phyloP scores from a whole-genome alignment of 345 rosid species.

The Populus tremula region DNA sequence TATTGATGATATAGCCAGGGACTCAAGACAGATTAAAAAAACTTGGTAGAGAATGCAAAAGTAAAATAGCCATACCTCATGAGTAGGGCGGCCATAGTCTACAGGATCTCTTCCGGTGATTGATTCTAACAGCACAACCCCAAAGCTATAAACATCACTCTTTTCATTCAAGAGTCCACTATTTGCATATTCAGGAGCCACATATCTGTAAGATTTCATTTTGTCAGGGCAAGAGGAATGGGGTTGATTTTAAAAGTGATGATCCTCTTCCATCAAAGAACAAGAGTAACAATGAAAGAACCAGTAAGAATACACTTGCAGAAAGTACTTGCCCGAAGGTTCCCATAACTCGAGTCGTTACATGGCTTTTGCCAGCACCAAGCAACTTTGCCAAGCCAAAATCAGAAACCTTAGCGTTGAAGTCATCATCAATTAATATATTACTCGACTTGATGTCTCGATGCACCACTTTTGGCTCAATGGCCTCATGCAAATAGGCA shows the following conservation, averaged over 20 bases:
- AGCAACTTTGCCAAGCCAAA: slow-evolving; percentile 97
- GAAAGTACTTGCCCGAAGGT: slow-evolving; percentile 74
- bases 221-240: neutral
- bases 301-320: neutral
- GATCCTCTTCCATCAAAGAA: neutral
- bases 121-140: slow-evolving; percentile 87
- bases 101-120: slow-evolving; percentile 97
- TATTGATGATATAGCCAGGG: neutral
- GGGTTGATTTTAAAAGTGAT: neutral
- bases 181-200: slow-evolving; percentile 99
- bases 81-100: slow-evolving; percentile 83
- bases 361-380: slow-evolving; percentile 94
- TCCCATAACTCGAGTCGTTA: slow-evolving; percentile 98
- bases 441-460: slow-evolving; percentile 98
- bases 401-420: slow-evolving; percentile 93
- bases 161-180: slow-evolving; percentile 96
- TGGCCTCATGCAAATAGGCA: slow-evolving; percentile 95
- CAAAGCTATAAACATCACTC: slow-evolving; percentile 97
- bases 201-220: slow-evolving; percentile 53
- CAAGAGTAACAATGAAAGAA: neutral
- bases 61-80: slow-evolving; percentile 57
- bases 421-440: slow-evolving; percentile 84
- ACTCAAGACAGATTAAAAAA: neutral
- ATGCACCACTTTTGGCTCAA: slow-evolving; percentile 99
- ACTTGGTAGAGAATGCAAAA: neutral